These are phyloP conservation scores for Sisymbrium altissimum DNA, from an alignment of 345 rosid species.

Conservation along the genomic window DNA sequence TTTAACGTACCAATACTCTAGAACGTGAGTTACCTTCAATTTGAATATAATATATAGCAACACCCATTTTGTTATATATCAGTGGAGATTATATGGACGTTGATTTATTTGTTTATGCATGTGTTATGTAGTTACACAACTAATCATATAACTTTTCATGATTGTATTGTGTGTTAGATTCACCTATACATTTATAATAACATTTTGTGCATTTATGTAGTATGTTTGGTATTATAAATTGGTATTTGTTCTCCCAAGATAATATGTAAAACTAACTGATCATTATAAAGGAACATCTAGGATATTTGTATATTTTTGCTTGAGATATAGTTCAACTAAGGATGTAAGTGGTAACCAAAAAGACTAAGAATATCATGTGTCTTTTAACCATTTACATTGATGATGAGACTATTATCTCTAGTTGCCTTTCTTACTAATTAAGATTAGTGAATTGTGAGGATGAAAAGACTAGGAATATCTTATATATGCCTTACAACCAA, in stretches of 20 bases:
- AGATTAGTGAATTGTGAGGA: neutral
- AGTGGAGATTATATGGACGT: neutral
- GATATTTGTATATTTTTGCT: neutral
- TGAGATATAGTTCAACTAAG: neutral
- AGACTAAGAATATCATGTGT: neutral
- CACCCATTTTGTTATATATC: neutral
- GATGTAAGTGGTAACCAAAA: neutral
- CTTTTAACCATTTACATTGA: neutral
- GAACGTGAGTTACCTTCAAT: neutral
- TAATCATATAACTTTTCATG: neutral
- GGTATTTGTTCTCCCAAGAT: neutral
- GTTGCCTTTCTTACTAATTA: neutral
- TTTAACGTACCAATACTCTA: neutral
- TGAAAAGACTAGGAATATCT: neutral
- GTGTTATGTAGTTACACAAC: neutral
- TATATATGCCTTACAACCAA: neutral
- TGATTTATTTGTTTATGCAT: neutral
- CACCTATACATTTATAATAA: neutral
- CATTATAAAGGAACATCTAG: neutral
- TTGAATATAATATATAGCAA: neutral
- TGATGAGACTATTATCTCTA: neutral
- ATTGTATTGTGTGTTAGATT: neutral
- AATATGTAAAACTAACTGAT: neutral
- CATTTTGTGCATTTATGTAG: neutral
- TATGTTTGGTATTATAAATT: neutral